Conservation (phyloP, 1,139 yeast species). For the Scheffersomyces cryptocercus region DNA sequence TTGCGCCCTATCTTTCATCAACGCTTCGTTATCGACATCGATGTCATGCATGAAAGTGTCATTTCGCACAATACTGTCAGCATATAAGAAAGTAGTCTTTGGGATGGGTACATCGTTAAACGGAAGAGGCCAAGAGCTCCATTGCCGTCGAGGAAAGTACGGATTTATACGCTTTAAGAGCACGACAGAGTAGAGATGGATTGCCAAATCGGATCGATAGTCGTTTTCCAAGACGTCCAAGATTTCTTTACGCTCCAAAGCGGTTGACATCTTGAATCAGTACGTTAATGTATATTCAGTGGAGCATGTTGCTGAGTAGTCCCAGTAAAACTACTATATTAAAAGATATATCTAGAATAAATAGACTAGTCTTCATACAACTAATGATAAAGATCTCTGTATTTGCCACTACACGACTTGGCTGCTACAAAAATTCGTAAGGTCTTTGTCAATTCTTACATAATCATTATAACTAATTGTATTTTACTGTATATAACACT, state of each 20-base stretch:
- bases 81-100: constrained; percentile 17
- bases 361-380: too few species aligned
- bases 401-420: too few species aligned
- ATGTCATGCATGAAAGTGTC: constrained; percentile 19
- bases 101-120: constrained; percentile 39
- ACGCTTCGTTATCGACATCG: constrained; percentile 9
- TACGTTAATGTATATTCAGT: too few species aligned
- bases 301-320: too few species aligned
- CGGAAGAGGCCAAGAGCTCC: constrained; percentile 52
- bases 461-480: too few species aligned
- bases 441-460: too few species aligned
- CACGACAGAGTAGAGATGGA: constrained; percentile 52
- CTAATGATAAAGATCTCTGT: too few species aligned
- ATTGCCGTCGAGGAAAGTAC: constrained; percentile 33
- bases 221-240: constrained; percentile 42
- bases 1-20: neutral
- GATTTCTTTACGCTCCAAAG: constrained; percentile 26
- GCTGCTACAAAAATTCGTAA: too few species aligned
- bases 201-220: constrained; percentile 47
- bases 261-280: neutral
- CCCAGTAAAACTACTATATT: too few species aligned
- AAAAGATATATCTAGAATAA: too few species aligned
- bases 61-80: constrained; percentile 19
- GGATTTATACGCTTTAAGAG: constrained; percentile 43
- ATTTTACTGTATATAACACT: too few species aligned